These are phyloP conservation scores for Canavalia ensiformis DNA, from an alignment of 306 rosid species.

Conservation along the genomic window DNA sequence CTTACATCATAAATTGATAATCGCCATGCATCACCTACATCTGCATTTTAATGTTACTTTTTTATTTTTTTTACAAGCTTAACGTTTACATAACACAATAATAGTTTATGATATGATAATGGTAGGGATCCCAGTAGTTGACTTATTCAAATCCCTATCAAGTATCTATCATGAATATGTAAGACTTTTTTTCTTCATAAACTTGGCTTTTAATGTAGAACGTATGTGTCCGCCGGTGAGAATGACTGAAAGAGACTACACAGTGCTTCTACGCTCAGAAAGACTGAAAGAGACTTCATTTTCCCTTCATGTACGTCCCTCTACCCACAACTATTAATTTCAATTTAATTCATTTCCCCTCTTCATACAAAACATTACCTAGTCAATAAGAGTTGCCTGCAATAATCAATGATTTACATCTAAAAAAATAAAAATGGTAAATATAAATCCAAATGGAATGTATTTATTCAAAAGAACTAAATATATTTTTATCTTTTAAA, in stretches of 20 bases:
- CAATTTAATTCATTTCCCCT: not conserved
- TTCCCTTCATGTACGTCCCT: too few relatives aligned
- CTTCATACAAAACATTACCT: not conserved
- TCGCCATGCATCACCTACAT: too few relatives aligned
- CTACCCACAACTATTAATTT: not conserved
- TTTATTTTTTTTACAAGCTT: too few relatives aligned
- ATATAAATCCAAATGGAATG: too few relatives aligned
- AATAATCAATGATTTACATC: not conserved
- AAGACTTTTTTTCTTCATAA: constrained; percentile 21
- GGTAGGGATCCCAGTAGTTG: not conserved
- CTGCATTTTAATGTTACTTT: too few relatives aligned
- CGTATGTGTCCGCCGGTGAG: not conserved
- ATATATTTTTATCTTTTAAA: too few relatives aligned
- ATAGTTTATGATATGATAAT: too few relatives aligned
- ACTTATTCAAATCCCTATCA: not conserved
- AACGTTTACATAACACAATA: too few relatives aligned
- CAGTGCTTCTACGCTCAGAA: not conserved
- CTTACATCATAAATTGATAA: too few relatives aligned
- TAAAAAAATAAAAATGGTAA: not conserved
- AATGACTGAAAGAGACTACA: constrained; percentile 18
- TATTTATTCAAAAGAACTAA: too few relatives aligned
- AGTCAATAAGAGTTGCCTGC: not conserved
- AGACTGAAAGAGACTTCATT: too few relatives aligned
- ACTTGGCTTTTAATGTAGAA: not conserved
- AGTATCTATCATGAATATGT: not conserved